Base-by-base conservation (phyloP, 2,329 filamentous ascomycete genomes). In the Gliomastix tumulicola region DNA sequence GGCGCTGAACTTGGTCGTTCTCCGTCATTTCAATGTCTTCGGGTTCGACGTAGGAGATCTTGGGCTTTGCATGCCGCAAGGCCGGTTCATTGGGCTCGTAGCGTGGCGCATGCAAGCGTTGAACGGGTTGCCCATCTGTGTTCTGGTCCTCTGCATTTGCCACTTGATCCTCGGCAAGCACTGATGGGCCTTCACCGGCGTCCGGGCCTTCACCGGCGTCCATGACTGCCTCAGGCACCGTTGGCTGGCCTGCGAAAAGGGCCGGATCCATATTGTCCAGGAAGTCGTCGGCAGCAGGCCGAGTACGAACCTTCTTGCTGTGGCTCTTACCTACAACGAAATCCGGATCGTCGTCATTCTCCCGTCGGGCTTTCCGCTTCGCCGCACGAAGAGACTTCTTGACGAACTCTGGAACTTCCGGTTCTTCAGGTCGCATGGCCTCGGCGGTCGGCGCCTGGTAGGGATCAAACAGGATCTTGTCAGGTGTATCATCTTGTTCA, bases 391-490 rank as follows among this genome's bases (percentile, higher is more conserved):
- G 62, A 1, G 69, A 66, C 49, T 74, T 76, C 49, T 69, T 76
- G 21, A 76, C 59, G 35, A 66, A 72, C 30, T 78, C 74, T 6
- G 74, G 66, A 27, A 72, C 56, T 39, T 73, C 63, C 3, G 65
- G 59, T 35, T 73, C 64, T 8, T 66, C 58, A 6, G 57, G 49
- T 22, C 54, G 48, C 36, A 74, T 48, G 10, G 55, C 53, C 5
- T 71, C 68, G 5, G 62, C 59, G 11, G 67, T 57, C 6, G 74
- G 74, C 20, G 63, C 62, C 44, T 77, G 68, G 47, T 76, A 79
- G 8, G 69, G 68, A 43, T 79, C 71, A 40, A 79, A 79, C 4
- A 79, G 51, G 50, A 79, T 79, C 47, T 63, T 73, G 50, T 78
- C 72, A 3, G 69, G 65, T 17, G 65, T 66, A 44, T 76, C 70